Percentiles rank a stretch among this genome's conserved stretches.
phyloP scores from a whole-genome alignment of 2,329 filamentous ascomycete species.

The Tolypocladium cylindrosporum region DNA sequence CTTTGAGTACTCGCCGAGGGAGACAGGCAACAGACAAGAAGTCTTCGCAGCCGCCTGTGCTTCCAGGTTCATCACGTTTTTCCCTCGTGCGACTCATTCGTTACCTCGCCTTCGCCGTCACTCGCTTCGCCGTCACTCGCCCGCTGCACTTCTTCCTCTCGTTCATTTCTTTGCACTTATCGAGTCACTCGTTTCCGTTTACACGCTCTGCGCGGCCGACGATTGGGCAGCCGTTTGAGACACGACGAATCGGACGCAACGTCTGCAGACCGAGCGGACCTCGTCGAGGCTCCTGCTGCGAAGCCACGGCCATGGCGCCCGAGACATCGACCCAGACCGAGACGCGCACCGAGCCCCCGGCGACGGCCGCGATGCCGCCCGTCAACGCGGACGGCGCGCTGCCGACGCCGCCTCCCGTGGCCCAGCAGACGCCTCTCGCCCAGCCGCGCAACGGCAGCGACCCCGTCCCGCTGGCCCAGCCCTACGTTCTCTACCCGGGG shows the following conservation, averaged over 20 bases:
- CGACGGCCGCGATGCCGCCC: background rate
- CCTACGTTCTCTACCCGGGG: background rate
- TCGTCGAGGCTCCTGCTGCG: background rate
- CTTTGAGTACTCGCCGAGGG: background rate
- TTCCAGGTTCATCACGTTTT: background rate
- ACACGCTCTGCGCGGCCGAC: background rate
- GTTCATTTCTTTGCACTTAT: background rate
- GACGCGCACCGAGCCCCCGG: background rate
- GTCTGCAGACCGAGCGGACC: too few species aligned
- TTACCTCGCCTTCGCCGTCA: background rate
- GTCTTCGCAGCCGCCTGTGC: too few species aligned
- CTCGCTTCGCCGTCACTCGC: background rate
- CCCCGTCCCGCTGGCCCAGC: background rate
- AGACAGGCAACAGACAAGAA: too few species aligned
- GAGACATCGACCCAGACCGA: background rate
- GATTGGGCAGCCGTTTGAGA: background rate
- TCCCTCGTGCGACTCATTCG: background rate
- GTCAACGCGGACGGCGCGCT: background rate
- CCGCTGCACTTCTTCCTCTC: background rate
- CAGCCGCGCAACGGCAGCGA: background rate
- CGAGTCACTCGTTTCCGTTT: background rate
- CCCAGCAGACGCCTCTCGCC: background rate
- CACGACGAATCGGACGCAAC: background rate
- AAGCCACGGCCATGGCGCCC: background rate
- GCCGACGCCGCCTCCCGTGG: background rate